Base-by-base conservation (phyloP, 495 filamentous ascomycete species). In the Apiosordaria backusii region DNA sequence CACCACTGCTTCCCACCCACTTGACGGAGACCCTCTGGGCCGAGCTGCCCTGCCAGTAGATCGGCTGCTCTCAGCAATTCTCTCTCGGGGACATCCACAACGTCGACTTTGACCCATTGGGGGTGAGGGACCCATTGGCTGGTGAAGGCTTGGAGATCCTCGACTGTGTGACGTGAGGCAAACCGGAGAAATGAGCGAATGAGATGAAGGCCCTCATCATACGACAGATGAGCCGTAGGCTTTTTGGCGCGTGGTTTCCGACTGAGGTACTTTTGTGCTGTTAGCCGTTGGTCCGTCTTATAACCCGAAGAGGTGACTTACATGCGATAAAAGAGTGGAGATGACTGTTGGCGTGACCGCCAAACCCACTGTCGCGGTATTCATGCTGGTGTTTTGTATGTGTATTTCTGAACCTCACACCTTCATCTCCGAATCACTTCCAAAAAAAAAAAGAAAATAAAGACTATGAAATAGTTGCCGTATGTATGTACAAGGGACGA, bases 141-240 rank as follows among this genome's bases (percentile, higher is more conserved):
- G 0, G 93, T 96, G 76, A 97, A 97, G 22, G 86, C 86, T 71
- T 98, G 94, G 19, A 97, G 75, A 35, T 98, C 93, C 77, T 98
- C 94, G 65, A 98, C 89, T 0, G 91, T 91, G 72, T 96, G 92
- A 67, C 90, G 87, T 1, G 92, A 93, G 1, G 92, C 89, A 71
- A 92, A 90, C 19, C 78, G 71, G 23, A 98, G 86, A 77, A 98
- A 98, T 45, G 88, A 87, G 59, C 91, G 90, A 66, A 97, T 88
- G 22, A 97, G 82, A 27, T 89, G 84, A n/a, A 98, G 83, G n/a
- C 92, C 93, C 77, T 97, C 90, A 71, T 97, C 90, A 76, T 98
- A 98, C 24, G 92, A 92, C 67, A 98, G 86, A 71, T 94, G 92
- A 1, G 89, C 87, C 22, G 89, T 93, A 1, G 93, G 93, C 61